These are phyloP conservation scores for Camellia sinensis DNA, from an alignment of 148 eudicot species.

Conservation along the genomic window DNA sequence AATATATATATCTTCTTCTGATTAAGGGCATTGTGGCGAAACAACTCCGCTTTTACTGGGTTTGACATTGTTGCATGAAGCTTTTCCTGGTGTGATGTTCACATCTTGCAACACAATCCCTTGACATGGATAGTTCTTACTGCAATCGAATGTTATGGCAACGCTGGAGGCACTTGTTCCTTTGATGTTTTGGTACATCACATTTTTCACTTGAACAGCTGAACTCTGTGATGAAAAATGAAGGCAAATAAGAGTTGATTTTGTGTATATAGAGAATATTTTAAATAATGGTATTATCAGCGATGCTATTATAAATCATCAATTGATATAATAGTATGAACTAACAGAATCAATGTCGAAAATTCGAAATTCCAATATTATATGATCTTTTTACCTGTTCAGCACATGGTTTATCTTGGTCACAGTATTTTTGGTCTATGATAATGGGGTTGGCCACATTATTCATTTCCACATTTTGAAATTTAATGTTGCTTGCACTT, in stretches of 20 bases:
- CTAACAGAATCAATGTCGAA: too few species aligned
- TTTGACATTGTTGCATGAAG: constrained; percentile 57
- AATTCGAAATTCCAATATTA: too few species aligned
- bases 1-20: background rate
- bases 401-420: constrained; percentile 49
- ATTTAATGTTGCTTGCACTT: constrained; percentile 60
- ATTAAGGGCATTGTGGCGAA: constrained; percentile 43
- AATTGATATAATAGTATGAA: too few species aligned
- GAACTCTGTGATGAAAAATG: constrained; percentile 29
- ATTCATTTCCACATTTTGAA: constrained; percentile 44
- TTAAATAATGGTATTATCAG: too few species aligned
- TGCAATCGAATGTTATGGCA: constrained; percentile 55
- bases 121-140: constrained; percentile 51
- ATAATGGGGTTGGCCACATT: constrained; percentile 70
- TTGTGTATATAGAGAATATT: too few species aligned
- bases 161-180: constrained; percentile 56
- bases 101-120: constrained; percentile 50
- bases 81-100: constrained; percentile 20
- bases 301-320: too few species aligned
- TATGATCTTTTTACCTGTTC: constrained; percentile 34
- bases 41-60: constrained; percentile 30
- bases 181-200: constrained; percentile 54
- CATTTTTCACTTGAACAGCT: constrained; percentile 58
- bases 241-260: too few species aligned
- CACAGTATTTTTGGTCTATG: constrained; percentile 76